Evolutionary conservation across 2,329 filamentous ascomycete species (phyloP).

Genomic region (Penicillium polonicum): DNA sequence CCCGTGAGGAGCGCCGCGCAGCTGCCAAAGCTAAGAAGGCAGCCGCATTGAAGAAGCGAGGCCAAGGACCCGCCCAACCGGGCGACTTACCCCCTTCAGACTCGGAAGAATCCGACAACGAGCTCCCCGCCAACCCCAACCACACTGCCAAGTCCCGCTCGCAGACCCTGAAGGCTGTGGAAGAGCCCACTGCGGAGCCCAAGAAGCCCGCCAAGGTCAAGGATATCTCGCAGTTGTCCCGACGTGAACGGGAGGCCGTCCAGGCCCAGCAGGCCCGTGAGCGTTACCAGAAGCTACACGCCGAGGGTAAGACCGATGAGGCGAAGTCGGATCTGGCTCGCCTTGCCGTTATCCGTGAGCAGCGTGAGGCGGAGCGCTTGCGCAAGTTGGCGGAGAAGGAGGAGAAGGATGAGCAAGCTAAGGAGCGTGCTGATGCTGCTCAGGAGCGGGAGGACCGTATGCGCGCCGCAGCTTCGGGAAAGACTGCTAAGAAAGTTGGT

Average conservation of each 20-base stretch:
- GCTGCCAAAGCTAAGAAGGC: constrained; percentile 88
- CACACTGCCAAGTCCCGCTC: constrained; percentile 68
- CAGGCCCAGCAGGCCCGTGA: constrained; percentile 88
- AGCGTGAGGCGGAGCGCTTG: constrained; percentile 78
- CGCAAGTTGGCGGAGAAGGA: constrained; percentile 75
- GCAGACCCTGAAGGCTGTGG: constrained; percentile 66
- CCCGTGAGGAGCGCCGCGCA: constrained; percentile 83
- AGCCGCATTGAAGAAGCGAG: constrained; percentile 76
- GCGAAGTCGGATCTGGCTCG: constrained; percentile 85
- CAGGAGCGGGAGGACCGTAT: constrained; percentile 42
- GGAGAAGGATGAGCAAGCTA: constrained; percentile 44
- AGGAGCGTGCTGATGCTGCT: constrained; percentile 35
- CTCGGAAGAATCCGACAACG: constrained; percentile 49
- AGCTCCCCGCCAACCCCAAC: constrained; percentile 79
- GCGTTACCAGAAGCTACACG: constrained; percentile 85
- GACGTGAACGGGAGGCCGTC: constrained; percentile 72
- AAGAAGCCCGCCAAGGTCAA: constrained; percentile 42
- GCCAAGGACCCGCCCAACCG: constrained; percentile 69
- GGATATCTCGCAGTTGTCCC: constrained; percentile 57
- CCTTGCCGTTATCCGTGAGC: constrained; percentile 76
- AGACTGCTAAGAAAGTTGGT: constrained; percentile 28
- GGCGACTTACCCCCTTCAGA: constrained; percentile 81
- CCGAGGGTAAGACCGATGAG: constrained; percentile 94
- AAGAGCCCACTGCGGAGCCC: constrained; percentile 54
- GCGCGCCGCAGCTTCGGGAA: constrained; percentile 40